These are phyloP conservation scores for Crataegus laevigata DNA, from an alignment of 306 rosid species.

Conservation along the genomic window DNA sequence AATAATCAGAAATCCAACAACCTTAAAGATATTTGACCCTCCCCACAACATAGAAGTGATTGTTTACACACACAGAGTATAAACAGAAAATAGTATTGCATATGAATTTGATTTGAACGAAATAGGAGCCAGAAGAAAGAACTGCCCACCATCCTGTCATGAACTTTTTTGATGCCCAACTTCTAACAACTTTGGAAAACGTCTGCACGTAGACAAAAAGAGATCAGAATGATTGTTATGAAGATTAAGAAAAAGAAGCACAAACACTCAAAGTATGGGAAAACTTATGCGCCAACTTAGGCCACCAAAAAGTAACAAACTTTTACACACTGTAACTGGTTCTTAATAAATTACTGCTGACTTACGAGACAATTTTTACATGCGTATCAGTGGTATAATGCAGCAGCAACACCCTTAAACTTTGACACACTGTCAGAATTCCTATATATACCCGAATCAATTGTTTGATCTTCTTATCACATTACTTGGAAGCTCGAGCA, in stretches of 20 bases:
- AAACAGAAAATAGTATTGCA: not conserved
- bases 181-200: slow-evolving; percentile 63
- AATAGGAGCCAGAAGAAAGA: slow-evolving; percentile 11
- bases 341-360: not conserved
- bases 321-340: not conserved
- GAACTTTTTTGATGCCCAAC: slow-evolving; percentile 90
- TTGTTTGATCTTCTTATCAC: not conserved
- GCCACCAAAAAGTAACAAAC: not conserved
- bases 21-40: not conserved
- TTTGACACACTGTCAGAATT: too few relatives aligned
- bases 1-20: not conserved
- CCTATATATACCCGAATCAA: not conserved
- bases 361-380: not conserved
- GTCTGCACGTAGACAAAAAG: slow-evolving; percentile 48
- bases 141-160: slow-evolving; percentile 78
- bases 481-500: not conserved
- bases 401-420: not conserved
- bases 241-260: not conserved
- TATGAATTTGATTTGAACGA: slow-evolving; percentile 1
- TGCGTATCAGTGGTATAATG: not conserved
- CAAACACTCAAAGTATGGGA: not conserved
- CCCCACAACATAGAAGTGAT: not conserved
- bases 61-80: not conserved
- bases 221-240: slow-evolving; percentile 17
- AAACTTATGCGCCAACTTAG: not conserved